Percentiles rank a stretch among this genome's conserved stretches.
phyloP scores from a whole-genome alignment of 1,284 basidiomycete species.

The Grifola frondosa region DNA sequence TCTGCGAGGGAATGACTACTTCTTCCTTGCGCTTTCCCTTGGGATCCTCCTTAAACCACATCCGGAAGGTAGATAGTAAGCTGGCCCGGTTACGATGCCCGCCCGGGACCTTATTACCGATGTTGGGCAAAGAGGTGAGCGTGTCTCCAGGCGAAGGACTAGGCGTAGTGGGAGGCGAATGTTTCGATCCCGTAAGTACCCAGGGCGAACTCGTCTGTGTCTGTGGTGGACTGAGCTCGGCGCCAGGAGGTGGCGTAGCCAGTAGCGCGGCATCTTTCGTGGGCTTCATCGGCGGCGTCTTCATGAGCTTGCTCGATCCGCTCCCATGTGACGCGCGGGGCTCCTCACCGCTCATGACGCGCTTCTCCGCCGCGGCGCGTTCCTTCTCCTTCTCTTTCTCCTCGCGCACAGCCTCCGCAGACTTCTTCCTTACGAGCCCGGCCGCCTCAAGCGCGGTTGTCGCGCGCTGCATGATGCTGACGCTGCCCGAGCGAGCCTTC shows the following conservation, averaged over 20 bases:
- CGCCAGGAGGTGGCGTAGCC: slow-evolving; percentile 47
- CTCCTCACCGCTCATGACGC: slow-evolving; percentile 51
- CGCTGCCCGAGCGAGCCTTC: slow-evolving; percentile 78
- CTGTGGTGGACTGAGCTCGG: slow-evolving; percentile 39
- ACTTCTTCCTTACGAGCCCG: slow-evolving; percentile 79
- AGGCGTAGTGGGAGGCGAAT: slow-evolving; percentile 48
- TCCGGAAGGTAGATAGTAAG: slow-evolving; percentile 67
- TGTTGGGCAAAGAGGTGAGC: slow-evolving; percentile 56
- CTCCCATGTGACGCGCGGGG: slow-evolving; percentile 63
- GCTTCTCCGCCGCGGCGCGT: slow-evolving; percentile 41
- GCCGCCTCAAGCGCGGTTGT: slow-evolving; percentile 85
- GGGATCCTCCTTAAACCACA: slow-evolving; percentile 80
- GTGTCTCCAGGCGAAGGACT: slow-evolving; percentile 54
- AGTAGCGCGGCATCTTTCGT: slow-evolving; percentile 49
- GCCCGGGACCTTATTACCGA: slow-evolving; percentile 38
- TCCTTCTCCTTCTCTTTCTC: slow-evolving; percentile 51
- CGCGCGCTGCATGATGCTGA: slow-evolving; percentile 92
- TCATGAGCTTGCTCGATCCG: slow-evolving; percentile 58
- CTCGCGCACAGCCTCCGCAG: slow-evolving; percentile 65
- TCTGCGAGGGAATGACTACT: slow-evolving; percentile 16
- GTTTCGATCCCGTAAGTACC: slow-evolving; percentile 55
- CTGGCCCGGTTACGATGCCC: slow-evolving; percentile 63
- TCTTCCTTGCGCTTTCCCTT: slow-evolving; percentile 60
- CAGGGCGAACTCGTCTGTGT: slow-evolving; percentile 63
- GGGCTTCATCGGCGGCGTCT: slow-evolving; percentile 63